A percentile compares a stretch with the other conserved stretches of the same genome.
Evolutionary conservation across 1,284 basidiomycete species (phyloP).

Genomic region (Rhizopogon hawkerae): DNA sequence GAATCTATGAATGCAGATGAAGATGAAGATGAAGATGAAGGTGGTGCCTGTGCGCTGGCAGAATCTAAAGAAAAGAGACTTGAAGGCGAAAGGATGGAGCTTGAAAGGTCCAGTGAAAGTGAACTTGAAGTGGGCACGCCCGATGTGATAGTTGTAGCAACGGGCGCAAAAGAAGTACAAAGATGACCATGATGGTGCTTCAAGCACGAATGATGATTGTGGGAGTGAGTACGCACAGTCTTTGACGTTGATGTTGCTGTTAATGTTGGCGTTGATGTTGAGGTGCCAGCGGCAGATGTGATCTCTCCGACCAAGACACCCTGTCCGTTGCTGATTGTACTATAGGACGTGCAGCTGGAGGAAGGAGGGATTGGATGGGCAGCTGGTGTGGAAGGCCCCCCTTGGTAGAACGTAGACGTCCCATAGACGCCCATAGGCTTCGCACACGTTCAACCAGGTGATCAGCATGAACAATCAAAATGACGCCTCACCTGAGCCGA

Average conservation of each 20-base stretch:
- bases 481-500: constrained; percentile 34
- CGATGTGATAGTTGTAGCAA: constrained; percentile 8
- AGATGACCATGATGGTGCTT: background rate
- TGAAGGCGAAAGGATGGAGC: background rate
- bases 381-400: constrained; percentile 47
- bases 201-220: background rate
- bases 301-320: constrained; percentile 23
- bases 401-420: constrained; percentile 58
- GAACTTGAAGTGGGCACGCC: background rate
- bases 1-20: background rate
- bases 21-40: background rate
- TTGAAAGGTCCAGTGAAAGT: background rate
- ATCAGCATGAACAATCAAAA: background rate
- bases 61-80: background rate
- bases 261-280: constrained; percentile 8
- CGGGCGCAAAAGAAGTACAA: background rate
- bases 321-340: constrained; percentile 37
- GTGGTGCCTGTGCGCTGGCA: background rate
- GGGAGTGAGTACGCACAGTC: constrained; percentile 5
- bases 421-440: constrained; percentile 68
- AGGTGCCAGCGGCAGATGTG: constrained; percentile 10
- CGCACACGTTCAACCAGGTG: background rate
- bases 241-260: background rate
- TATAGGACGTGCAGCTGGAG: constrained; percentile 40
- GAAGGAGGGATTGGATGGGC: constrained; percentile 52